phyloP scores from a whole-genome alignment of 1,139 yeast genomes.

The Casaregolazyma suthepensis region DNA sequence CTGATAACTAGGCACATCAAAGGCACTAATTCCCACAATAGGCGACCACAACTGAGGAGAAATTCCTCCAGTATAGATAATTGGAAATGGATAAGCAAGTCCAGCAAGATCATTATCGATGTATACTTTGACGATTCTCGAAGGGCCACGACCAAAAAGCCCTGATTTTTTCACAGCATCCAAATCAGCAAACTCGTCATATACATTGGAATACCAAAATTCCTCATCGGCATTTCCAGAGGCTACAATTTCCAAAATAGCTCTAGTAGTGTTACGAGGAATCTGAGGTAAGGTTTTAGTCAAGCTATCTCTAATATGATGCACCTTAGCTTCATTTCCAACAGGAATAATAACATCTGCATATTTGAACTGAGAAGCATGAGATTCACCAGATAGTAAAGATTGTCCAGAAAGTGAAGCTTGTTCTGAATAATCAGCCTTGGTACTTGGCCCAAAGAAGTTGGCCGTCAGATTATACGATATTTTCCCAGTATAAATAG shows the following conservation, averaged over 20 bases:
- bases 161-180: background rate
- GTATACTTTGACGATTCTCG: slow-evolving; percentile 32
- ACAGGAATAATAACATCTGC: slow-evolving; percentile 3
- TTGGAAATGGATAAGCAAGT: slow-evolving; percentile 36
- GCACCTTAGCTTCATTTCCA: background rate
- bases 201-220: slow-evolving; percentile 59
- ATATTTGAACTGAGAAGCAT: background rate
- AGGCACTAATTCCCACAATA: slow-evolving; percentile 65
- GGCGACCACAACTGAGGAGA: slow-evolving; percentile 78
- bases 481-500: slow-evolving; percentile 55
- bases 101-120: slow-evolving; percentile 33
- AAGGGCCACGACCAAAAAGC: slow-evolving; percentile 36
- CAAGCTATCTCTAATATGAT: slow-evolving; percentile 3
- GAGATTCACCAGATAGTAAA: background rate
- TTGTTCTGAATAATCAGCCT: background rate
- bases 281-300: slow-evolving; percentile 15
- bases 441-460: slow-evolving; percentile 33
- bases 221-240: slow-evolving; percentile 79
- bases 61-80: slow-evolving; percentile 71
- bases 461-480: slow-evolving; percentile 47
- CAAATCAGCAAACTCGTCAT: slow-evolving; percentile 3
- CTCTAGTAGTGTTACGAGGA: slow-evolving; percentile 55
- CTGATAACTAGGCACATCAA: slow-evolving; percentile 60
- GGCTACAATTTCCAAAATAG: slow-evolving; percentile 53
- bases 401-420: background rate